phyloP scores from a whole-genome alignment of 78 protist species.

The Diacronema lutheri region DNA sequence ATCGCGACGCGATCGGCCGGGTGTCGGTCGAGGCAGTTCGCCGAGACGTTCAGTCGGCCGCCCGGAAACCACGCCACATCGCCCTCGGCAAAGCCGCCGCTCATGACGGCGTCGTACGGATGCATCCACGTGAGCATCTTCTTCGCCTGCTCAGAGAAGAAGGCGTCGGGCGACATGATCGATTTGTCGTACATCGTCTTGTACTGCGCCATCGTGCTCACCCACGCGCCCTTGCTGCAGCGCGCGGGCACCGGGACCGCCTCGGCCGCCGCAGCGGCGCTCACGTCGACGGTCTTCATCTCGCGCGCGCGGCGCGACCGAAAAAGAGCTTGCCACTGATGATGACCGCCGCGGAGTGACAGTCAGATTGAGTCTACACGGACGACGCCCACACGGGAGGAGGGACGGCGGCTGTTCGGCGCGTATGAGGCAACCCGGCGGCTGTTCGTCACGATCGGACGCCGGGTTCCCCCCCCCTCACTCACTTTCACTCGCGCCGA shows the following conservation, averaged over 20 bases:
- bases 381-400: no score
- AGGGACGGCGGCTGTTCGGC: neutral
- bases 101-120: neutral
- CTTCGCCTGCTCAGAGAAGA: neutral
- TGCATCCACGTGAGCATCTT: neutral
- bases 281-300: no score
- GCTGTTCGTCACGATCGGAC: no score
- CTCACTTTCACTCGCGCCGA: no score
- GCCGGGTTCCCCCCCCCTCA: no score
- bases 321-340: no score
- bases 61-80: neutral
- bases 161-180: neutral
- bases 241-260: neutral
- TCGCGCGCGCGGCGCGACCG: no score
- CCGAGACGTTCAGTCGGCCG: conserved; percentile 27
- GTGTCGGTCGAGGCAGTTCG: conserved; percentile 66
- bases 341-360: no score
- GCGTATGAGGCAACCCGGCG: neutral
- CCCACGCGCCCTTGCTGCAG: neutral
- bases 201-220: neutral
- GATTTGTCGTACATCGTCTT: neutral
- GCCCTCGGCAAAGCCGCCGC: neutral
- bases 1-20: conserved; percentile 56
- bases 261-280: no score
- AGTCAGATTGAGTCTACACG: no score